Base-by-base conservation (phyloP, 139 green algal genomes). In the Ettlia oleoabundans region DNA sequence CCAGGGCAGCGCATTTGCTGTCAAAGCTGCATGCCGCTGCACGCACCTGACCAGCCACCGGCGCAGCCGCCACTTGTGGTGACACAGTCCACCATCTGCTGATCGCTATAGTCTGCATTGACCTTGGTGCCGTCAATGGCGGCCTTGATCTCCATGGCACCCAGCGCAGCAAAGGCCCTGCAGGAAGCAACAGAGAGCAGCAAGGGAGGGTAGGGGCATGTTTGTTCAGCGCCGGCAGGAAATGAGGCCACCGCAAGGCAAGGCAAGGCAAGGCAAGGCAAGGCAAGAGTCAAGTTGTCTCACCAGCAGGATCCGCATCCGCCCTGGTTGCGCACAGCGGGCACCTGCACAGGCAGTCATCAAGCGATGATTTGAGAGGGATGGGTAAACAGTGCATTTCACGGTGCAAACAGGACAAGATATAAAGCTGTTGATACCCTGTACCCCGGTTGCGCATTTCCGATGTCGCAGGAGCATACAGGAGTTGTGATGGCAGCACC, bases 141-240 rank as follows among this genome's bases (percentile, higher is more conserved):
- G 15, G 55, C 55, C 55, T 65, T 65, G 55, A 65, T 65, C 55
- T 65, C 55, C 55, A 65, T 65, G 15, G 55, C 55, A 22, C 55
- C 55, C 18, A 65, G 18, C 5, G 18, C 55, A n/a, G 55, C 55
- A 65, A 65, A 65, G 21, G 55, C 55, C 55, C 55, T 32, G 55
- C 55, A 58, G 10, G 13, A 58, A 58, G 47, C n/a, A n/a, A n/a
- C n/a, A n/a, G n/a, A n/a, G n/a, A n/a, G n/a, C n/a, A n/a, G n/a
- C n/a, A n/a, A n/a, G 47, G 47, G 13, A 15, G 15, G 47, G 47
- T 10, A 15, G 47, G 47, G 13, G 47, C 47, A 15, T 58, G 47
- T 15, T 58, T 15, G 47, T 58, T 15, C 10, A 15, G 47, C 15
- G 47, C 47, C 47, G 13, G 47, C 13, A 58, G 10, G 47, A 24